Base-by-base conservation (phyloP, 2,329 filamentous ascomycete species). In the Cephalotrichum gorgonifer region DNA sequence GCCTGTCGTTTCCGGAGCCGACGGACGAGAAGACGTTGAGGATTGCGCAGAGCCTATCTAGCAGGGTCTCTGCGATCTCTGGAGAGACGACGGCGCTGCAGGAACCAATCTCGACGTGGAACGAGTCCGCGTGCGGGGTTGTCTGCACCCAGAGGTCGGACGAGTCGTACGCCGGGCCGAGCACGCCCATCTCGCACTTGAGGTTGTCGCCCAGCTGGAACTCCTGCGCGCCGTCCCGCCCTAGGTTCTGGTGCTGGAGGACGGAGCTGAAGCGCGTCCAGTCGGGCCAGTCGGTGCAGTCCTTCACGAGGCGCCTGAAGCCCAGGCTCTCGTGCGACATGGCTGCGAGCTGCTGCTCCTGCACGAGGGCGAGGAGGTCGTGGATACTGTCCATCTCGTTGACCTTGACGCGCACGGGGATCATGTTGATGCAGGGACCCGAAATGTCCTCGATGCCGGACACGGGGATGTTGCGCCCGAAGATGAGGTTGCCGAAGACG, bases 391-490 rank as follows among this genome's bases (percentile, higher is more conserved):
- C 57, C 57, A 46, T 58, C 51, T 14, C 57, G 54, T 42, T 25
- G 51, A 69, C 61, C 1, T 57, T 56, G 1, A 69, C 62, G 4
- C 67, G 63, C 4, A 70, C 65, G 14, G 67, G 68, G 0, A 70
- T 60, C 54, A 68, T 62, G 54, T 70, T 69, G 45, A 71, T 53
- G 43, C 67, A 70, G 9, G 65, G 66, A 0, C 68, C 68, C 17
- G 23, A 17, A 4, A 42, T 33, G 3, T 26, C 15, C 7, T 43
- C 27, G n/a, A 67, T 56, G 6, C 64, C 64, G 2, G 55, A 53
- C 11, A 68, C 58, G 6, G 54, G 52, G 41, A 61, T 57, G 49
- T 67, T 70, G 50, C 68, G 65, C 2, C 67, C 67, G 30, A 60
- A 63, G 44, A 69, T 64, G 49, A 66, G 60, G 48, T 68, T 62